These are phyloP conservation scores for Crucihimalaya himalaica DNA, from an alignment of 345 rosid species.

Conservation along the genomic window DNA sequence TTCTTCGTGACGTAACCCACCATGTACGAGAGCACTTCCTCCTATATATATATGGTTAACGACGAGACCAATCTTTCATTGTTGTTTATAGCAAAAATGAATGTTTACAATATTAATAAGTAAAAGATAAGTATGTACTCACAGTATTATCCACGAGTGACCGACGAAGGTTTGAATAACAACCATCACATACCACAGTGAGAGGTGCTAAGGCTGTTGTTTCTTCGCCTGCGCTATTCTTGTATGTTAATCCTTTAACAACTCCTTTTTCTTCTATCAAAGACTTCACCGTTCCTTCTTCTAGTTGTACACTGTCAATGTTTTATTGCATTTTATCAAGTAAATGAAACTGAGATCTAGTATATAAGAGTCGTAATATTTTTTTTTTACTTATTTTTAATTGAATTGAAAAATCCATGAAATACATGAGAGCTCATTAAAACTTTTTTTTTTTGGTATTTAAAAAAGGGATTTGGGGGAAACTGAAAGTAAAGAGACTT, in stretches of 20 bases:
- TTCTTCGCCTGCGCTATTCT: conserved; percentile 48
- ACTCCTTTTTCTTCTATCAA: conserved; percentile 60
- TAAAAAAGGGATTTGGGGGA: too few relatives aligned
- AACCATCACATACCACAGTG: conserved; percentile 72
- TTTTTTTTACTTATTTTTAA: neutral
- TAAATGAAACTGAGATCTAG: neutral
- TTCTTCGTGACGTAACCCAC: conserved; percentile 37
- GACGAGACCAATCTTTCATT: neutral
- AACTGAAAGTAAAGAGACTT: too few relatives aligned
- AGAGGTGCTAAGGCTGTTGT: conserved; percentile 56
- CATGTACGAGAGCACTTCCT: conserved; percentile 33
- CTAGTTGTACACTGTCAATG: conserved; percentile 25
- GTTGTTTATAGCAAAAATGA: neutral
- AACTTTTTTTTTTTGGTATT: too few relatives aligned
- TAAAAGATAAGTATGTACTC: neutral
- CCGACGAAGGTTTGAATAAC: conserved; percentile 75
- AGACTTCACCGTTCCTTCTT: conserved; percentile 66
- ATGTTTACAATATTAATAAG: neutral
- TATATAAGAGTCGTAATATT: neutral
- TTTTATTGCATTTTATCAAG: conserved; percentile 6
- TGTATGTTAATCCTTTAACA: conserved; percentile 68
- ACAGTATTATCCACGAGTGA: conserved; percentile 60
- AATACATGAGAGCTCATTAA: too few relatives aligned
- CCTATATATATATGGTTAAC: conserved; percentile 20
- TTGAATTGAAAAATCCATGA: too few relatives aligned